phyloP scores from a whole-genome alignment of 139 green algal genomes.

The Chlamydomonas incerta region DNA sequence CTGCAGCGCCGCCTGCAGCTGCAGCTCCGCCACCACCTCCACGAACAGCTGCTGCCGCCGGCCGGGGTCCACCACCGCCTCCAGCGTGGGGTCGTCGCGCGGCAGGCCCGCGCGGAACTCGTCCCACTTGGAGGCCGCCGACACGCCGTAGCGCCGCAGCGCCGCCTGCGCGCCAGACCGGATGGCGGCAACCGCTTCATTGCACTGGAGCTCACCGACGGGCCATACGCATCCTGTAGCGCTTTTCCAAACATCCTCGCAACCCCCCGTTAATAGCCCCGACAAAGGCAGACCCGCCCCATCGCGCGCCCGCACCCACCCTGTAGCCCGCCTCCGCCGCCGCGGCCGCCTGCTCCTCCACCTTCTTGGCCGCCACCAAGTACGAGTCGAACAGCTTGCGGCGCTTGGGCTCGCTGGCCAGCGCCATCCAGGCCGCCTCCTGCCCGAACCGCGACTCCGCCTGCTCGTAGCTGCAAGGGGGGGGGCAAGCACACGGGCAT shows the following conservation, averaged over 20 bases:
- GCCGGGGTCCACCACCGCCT: conserved; percentile 15
- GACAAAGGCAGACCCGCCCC: too few species aligned
- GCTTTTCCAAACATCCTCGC: too few species aligned
- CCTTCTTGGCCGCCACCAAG: background rate
- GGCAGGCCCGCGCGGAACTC: background rate
- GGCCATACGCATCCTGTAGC: too few species aligned
- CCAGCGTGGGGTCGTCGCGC: background rate
- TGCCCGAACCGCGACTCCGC: background rate
- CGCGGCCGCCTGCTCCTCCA: conserved; percentile 28
- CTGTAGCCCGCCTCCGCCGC: conserved; percentile 23
- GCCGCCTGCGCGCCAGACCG: conserved; percentile 18
- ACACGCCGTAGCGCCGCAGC: conserved; percentile 17
- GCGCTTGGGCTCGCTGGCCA: background rate
- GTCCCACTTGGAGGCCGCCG: conserved; percentile 7
- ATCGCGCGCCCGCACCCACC: background rate
- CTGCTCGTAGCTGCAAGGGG: background rate
- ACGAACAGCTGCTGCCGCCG: conserved; percentile 40
- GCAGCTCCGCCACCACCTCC: conserved; percentile 39
- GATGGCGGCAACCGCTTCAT: background rate
- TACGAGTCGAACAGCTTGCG: conserved; percentile 11
- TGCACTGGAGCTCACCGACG: too few species aligned
- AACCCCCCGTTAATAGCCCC: too few species aligned
- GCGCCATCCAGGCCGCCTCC: conserved; percentile 12
- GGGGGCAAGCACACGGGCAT: background rate
- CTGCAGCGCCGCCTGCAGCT: conserved; percentile 34